These are phyloP conservation scores for Arabidopsis thaliana DNA, from an alignment of 345 rosid genomes.

Conservation along the genomic window DNA sequence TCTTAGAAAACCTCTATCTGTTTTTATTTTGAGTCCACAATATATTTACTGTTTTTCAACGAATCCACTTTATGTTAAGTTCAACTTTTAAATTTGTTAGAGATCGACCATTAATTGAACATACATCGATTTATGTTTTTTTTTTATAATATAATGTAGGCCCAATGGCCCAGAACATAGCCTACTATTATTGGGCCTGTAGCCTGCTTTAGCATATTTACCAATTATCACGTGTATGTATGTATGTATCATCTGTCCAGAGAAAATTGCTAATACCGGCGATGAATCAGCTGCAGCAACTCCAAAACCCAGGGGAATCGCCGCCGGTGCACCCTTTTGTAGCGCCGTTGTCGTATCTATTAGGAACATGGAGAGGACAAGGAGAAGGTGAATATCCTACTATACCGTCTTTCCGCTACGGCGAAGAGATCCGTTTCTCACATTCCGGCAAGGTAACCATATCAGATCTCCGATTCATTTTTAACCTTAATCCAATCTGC, in stretches of 20 bases:
- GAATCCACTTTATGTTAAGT: too few relatives aligned
- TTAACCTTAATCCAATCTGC: background rate
- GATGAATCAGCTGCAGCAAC: background rate
- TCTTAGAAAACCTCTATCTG: too few relatives aligned
- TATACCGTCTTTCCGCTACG: slow-evolving; percentile 63
- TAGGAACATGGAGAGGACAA: slow-evolving; percentile 82
- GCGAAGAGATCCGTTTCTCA: slow-evolving; percentile 70
- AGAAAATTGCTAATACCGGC: background rate
- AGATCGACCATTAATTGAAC: too few relatives aligned
- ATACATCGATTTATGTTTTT: too few relatives aligned
- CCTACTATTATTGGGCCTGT: slow-evolving; percentile 7
- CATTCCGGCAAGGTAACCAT: slow-evolving; percentile 57
- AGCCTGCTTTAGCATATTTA: background rate
- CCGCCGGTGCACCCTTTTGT: slow-evolving; percentile 60
- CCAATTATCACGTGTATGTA: background rate
- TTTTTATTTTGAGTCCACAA: too few relatives aligned
- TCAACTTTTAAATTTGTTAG: too few relatives aligned
- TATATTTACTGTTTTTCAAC: too few relatives aligned
- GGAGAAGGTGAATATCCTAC: slow-evolving; percentile 76
- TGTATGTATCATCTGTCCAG: background rate
- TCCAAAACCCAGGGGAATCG: slow-evolving; percentile 22
- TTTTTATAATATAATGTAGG: too few relatives aligned
- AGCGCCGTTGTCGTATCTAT: slow-evolving; percentile 59
- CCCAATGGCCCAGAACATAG: background rate
- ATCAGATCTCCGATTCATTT: slow-evolving; percentile 7